Conservation (phyloP, 306 rosid species). For the Cicer chorassanicum region DNA sequence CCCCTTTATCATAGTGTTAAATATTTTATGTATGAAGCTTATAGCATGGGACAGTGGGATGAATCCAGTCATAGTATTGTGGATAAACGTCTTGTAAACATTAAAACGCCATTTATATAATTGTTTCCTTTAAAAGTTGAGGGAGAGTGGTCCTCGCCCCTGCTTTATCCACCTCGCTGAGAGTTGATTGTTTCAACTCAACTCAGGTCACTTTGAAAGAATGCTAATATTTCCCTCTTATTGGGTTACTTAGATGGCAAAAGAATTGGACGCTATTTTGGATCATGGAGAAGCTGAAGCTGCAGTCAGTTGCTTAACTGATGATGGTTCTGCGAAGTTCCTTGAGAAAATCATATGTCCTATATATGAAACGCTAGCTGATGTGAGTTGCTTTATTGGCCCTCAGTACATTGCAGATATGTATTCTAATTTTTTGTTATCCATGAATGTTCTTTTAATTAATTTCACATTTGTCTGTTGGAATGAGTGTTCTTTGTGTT, state of each 20-base stretch:
- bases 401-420: constrained; percentile 24
- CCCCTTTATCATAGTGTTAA: background rate
- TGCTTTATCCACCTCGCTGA: background rate
- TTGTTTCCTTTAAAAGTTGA: background rate
- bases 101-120: background rate
- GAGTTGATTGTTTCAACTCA: constrained; percentile 7
- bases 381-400: constrained; percentile 59
- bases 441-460: constrained; percentile 24
- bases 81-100: background rate
- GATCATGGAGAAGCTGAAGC: constrained; percentile 80
- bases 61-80: constrained; percentile 4
- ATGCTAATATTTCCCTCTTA: constrained; percentile 12
- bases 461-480: constrained; percentile 21
- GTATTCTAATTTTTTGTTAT: constrained; percentile 18
- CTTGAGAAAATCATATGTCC: constrained; percentile 75
- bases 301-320: constrained; percentile 61
- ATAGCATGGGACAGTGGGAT: background rate
- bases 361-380: constrained; percentile 55
- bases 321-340: constrained; percentile 66
- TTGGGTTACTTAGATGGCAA: constrained; percentile 77
- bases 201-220: background rate
- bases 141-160: background rate
- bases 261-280: constrained; percentile 84
- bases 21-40: background rate
- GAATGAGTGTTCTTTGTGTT: constrained; percentile 34